Evolutionary conservation across 2,329 filamentous ascomycete species (phyloP).

Genomic region (Nemania sp.): DNA sequence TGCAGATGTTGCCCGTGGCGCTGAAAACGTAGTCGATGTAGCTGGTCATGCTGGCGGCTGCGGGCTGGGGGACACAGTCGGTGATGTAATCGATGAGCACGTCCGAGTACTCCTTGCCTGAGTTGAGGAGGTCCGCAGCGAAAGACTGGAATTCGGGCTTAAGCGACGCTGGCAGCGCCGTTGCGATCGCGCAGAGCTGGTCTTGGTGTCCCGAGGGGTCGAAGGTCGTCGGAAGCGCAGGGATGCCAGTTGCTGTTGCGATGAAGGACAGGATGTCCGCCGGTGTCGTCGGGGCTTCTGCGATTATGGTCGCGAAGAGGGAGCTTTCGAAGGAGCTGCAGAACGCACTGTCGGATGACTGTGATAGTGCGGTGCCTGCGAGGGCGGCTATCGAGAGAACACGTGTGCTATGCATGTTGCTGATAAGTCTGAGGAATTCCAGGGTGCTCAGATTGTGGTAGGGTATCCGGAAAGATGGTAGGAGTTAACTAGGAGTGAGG

Average conservation of each 20-base stretch:
- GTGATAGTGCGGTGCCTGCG: conserved; percentile 19
- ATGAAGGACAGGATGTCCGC: conserved; percentile 19
- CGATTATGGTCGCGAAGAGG: conserved; percentile 6
- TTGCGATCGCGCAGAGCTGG: conserved; percentile 23
- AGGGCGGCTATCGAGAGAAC: conserved; percentile 24
- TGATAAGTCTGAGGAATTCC: not conserved
- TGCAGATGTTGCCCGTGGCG: conserved; percentile 24
- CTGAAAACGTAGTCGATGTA: conserved; percentile 19
- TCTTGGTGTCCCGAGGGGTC: conserved; percentile 6
- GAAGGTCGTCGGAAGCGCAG: not conserved
- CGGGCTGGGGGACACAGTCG: conserved; percentile 5
- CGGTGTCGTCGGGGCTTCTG: conserved; percentile 13
- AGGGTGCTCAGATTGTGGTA: conserved; percentile 7
- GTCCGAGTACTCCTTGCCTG: not conserved
- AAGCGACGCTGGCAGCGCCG: conserved; percentile 23
- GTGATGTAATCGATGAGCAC: conserved; percentile 13
- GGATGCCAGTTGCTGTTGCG: conserved; percentile 6
- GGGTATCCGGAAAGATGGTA: not conserved
- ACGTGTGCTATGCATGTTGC: conserved; percentile 19
- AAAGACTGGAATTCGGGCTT: conserved; percentile 18
- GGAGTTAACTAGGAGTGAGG: conserved; percentile 7
- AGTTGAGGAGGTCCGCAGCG: not conserved
- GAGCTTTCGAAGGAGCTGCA: conserved; percentile 16
- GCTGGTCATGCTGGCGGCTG: conserved; percentile 17
- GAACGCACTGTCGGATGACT: conserved; percentile 23